A percentile compares a stretch with the other conserved stretches of the same genome.
These are phyloP conservation scores for Metarhizium rileyi DNA, from an alignment of 2,329 filamentous ascomycete genomes.

Conservation along the genomic window DNA sequence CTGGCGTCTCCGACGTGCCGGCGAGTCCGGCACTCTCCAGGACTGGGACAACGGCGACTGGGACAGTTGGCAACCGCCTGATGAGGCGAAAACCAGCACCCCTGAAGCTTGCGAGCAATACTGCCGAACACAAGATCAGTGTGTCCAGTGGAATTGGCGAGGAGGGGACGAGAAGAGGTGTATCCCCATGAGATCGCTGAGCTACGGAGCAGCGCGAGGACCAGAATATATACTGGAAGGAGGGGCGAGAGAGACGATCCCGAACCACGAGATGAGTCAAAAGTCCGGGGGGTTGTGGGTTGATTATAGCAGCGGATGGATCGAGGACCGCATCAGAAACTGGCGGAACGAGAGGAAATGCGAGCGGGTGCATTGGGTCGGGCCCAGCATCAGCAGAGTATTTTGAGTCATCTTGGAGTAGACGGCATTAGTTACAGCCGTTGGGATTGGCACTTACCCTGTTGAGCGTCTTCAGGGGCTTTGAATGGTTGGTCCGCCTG, in stretches of 20 bases:
- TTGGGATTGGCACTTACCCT: neutral
- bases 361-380: constrained; percentile 21
- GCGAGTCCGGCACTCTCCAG: constrained; percentile 12
- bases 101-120: constrained; percentile 18
- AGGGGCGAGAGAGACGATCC: constrained; percentile 12
- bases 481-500: too few relatives aligned
- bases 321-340: constrained; percentile 15
- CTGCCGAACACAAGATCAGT: constrained; percentile 16
- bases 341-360: constrained; percentile 18
- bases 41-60: constrained; percentile 25
- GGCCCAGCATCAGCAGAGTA: constrained; percentile 14
- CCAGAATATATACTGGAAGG: constrained; percentile 15
- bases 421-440: neutral
- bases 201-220: constrained; percentile 15
- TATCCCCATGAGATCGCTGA: constrained; percentile 18
- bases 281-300: constrained; percentile 14
- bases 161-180: constrained; percentile 21
- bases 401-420: constrained; percentile 1
- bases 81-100: constrained; percentile 16
- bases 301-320: constrained; percentile 22
- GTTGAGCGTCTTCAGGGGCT: too few relatives aligned
- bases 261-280: constrained; percentile 11
- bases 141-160: constrained; percentile 22
- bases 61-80: constrained; percentile 17
- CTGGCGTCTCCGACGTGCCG: constrained; percentile 27